These are phyloP conservation scores for Pseudogymnoascus sp. DNA, from an alignment of 2,329 filamentous ascomycete genomes.

Conservation along the genomic window DNA sequence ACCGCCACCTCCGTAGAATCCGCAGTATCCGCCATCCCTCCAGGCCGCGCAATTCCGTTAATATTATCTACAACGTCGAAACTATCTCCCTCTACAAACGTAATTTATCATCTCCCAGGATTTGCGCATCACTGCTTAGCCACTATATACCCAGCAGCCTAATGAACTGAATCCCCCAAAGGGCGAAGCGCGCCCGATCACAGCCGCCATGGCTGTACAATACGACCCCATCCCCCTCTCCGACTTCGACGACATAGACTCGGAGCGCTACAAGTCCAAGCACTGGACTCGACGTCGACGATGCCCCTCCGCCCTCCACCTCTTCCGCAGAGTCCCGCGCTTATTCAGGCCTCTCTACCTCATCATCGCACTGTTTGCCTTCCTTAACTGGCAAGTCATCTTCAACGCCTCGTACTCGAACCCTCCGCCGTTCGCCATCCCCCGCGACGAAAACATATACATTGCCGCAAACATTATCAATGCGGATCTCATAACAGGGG, in stretches of 20 bases:
- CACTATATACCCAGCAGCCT: background rate
- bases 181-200: background rate
- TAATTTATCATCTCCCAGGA: background rate
- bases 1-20: background rate
- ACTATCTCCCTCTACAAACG: background rate
- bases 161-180: background rate
- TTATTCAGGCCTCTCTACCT: conserved; percentile 20
- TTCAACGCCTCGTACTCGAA: conserved; percentile 39
- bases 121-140: background rate
- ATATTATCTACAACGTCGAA: background rate
- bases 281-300: conserved; percentile 5
- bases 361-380: conserved; percentile 17
- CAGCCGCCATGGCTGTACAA: conserved; percentile 4
- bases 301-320: background rate
- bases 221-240: conserved; percentile 1
- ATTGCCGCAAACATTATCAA: conserved; percentile 67
- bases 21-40: background rate
- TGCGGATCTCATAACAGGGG: conserved; percentile 52
- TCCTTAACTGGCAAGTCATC: conserved; percentile 21
- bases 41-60: background rate
- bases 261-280: background rate
- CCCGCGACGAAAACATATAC: conserved; percentile 57
- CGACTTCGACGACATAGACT: conserved; percentile 2
- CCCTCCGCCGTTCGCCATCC: conserved; percentile 36
- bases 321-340: background rate